Base-by-base conservation (phyloP, 768 basidiomycete genomes). In the Boletus huronensis region DNA sequence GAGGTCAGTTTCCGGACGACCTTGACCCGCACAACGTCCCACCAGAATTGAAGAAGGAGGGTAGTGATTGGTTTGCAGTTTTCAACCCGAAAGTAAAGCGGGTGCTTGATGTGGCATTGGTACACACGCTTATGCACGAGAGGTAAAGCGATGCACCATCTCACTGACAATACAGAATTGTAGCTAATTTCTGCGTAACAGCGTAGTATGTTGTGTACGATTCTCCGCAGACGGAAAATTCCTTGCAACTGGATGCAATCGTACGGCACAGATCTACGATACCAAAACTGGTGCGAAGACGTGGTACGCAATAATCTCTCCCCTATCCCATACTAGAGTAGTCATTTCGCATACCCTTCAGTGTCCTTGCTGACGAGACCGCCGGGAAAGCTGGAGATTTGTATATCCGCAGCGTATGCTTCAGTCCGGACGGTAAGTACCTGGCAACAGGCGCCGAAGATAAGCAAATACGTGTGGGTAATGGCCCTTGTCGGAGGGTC, bases 161-260 rank as follows among this genome's bases (percentile, higher is more conserved):
- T 51, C 40, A 28, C 26, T n/a, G 16, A 41, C 9, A 19, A 35
- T 21, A 13, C 31, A 31, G 5, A 17, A 46, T 34, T 11, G 5
- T 44, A 39, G 7, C 59, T 68, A 10, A 70, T 43, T 42, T 26
- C 11, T 41, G 25, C 45, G 29, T 14, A 23, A 54, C 58, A 88
- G 87, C 55, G 88, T 89, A 23, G 87, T 89, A 9, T 91, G 95
- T 63, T 97, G 94, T 65, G 93, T 97, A 26, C 82, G 89, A 55
- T 96, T 97, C 74, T 96, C 93, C 48, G 90, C 92, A 14, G 94
- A 98, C 70, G 93, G 95, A 26, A 93, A 90, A 70, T 85, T 79
- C 57, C 82, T 98, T 31, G 96, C 96, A 29, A 98, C 96, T 5
- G 96, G 96, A 13, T 98, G 95, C 74, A 98, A 98, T 73, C 81